Conservation (phyloP, 2,329 filamentous ascomycete species). For the Aspergillus pseudoviridinutans region DNA sequence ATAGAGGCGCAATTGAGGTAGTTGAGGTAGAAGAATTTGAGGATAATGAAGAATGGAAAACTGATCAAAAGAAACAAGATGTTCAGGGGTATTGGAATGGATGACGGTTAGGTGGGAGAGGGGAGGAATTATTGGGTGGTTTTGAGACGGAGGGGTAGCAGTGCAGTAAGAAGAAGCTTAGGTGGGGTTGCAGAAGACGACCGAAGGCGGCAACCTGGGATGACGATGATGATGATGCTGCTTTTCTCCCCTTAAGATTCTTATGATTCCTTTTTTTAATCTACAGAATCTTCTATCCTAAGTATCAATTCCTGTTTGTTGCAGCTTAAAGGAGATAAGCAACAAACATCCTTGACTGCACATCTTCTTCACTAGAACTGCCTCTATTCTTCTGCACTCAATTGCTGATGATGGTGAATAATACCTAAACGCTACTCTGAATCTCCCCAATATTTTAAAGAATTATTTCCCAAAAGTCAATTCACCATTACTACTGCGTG, state of each 20-base stretch:
- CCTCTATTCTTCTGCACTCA: background rate
- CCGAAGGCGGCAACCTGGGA: background rate
- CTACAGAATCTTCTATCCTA: background rate
- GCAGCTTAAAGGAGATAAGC: background rate
- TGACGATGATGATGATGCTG: background rate
- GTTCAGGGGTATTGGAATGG: background rate
- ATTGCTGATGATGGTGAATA: background rate
- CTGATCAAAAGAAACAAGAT: background rate
- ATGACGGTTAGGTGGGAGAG: background rate
- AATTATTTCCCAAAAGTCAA: background rate
- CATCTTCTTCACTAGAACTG: background rate
- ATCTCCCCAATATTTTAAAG: background rate
- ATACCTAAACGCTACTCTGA: background rate
- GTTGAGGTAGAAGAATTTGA: background rate
- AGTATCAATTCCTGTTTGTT: background rate
- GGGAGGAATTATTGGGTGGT: background rate
- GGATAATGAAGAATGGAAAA: conserved; percentile 1
- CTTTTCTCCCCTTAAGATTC: background rate
- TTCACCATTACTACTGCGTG: background rate
- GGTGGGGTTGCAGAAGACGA: background rate
- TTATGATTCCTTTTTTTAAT: background rate
- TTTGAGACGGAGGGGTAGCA: background rate
- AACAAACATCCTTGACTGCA: background rate
- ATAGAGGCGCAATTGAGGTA: background rate
- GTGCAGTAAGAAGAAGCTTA: background rate